Percentiles rank a stretch among this genome's conserved stretches.
Evolutionary conservation across 306 rosid genomes (phyloP).

Genomic region (Ochetophila trinervis): DNA sequence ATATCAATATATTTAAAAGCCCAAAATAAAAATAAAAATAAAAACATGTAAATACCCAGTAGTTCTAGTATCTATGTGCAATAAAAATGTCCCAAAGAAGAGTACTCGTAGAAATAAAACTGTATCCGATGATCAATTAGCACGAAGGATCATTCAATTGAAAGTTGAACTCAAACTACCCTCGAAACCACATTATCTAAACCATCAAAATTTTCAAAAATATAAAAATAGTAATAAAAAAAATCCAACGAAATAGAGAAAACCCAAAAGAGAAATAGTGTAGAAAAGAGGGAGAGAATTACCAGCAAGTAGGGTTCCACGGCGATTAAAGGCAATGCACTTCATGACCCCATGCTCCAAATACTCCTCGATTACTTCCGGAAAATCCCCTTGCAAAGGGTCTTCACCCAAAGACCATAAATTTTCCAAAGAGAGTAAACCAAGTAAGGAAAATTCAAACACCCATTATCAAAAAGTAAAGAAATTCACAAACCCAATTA

Average conservation of each 20-base stretch:
- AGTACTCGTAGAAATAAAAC: neutral
- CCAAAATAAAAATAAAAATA: too few species aligned
- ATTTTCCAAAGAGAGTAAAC: neutral
- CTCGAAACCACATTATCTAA: neutral
- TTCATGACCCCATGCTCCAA: slow-evolving; percentile 88
- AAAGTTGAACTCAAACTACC: neutral
- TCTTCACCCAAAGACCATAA: slow-evolving; percentile 38
- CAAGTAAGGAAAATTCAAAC: slow-evolving; percentile 4
- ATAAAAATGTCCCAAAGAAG: neutral
- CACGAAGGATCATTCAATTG: neutral
- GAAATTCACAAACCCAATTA: too few species aligned
- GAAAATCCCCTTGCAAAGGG: slow-evolving; percentile 94
- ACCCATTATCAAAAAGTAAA: neutral
- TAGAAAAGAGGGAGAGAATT: slow-evolving; percentile 7
- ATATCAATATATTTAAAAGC: too few species aligned
- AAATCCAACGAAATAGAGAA: slow-evolving; percentile 8
- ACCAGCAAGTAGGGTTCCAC: slow-evolving; percentile 98
- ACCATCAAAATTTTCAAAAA: neutral
- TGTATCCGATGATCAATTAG: neutral
- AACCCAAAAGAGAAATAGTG: neutral
- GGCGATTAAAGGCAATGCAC: slow-evolving; percentile 90
- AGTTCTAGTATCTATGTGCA: too few species aligned
- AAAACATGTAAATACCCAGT: too few species aligned
- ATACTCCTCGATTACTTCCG: slow-evolving; percentile 96
- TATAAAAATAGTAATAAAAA: neutral